phyloP scores from a whole-genome alignment of 1,284 basidiomycete genomes.

The Puccinia triticina region DNA sequence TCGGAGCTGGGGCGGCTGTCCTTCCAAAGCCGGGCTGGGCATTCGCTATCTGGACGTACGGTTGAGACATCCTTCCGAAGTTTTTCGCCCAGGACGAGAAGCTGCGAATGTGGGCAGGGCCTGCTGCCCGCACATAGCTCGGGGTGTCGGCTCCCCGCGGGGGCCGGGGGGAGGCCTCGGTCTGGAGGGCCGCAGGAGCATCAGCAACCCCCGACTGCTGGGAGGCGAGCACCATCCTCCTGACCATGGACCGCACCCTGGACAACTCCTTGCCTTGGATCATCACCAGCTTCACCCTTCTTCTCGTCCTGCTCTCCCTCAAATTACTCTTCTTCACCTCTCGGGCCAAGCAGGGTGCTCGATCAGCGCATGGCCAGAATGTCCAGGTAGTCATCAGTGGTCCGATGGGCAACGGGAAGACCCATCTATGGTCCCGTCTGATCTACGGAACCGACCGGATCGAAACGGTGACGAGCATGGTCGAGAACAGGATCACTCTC shows the following conservation, averaged over 20 bases:
- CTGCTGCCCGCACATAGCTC: background rate
- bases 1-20: background rate
- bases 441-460: constrained; percentile 44
- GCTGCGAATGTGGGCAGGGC: background rate
- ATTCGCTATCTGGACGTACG: constrained; percentile 11
- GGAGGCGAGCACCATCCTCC: background rate
- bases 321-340: background rate
- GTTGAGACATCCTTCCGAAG: constrained; percentile 36
- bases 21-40: constrained; percentile 24
- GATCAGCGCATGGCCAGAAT: background rate
- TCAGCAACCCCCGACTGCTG: background rate
- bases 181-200: background rate
- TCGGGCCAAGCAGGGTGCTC: background rate
- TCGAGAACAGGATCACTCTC: constrained; percentile 36
- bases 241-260: background rate
- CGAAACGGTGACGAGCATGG: constrained; percentile 43
- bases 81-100: background rate
- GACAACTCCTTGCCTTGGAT: background rate
- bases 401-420: constrained; percentile 44
- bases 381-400: constrained; percentile 36
- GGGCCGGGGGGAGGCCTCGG: background rate
- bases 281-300: constrained; percentile 11
- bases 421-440: constrained; percentile 44
- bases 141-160: background rate
- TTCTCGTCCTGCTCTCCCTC: background rate